Base-by-base conservation (phyloP, 2,329 filamentous ascomycete species). In the Hymenoscyphus linearis region DNA sequence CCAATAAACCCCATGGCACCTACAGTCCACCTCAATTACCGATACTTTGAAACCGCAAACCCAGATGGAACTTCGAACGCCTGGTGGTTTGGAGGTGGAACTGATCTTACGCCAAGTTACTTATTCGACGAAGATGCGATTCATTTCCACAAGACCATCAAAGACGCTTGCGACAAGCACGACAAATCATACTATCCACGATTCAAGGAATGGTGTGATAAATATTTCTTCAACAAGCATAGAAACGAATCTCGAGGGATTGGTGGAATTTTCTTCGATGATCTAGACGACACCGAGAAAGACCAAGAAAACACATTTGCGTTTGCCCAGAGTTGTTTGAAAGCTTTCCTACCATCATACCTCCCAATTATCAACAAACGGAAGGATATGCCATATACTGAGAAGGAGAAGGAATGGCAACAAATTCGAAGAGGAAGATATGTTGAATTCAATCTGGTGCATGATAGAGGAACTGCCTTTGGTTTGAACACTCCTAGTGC, bases 1-100 rank as follows among this genome's bases (percentile, higher is more conserved):
- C 95, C 95, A 1, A 83, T 85, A 70, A 99, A 99, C 76, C 95
- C 95, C 55, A 96, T 96, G 88, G 93, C 93, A 7, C 95, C 95
- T 0, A 99, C 95, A 0, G 95, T 99, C 18, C 95, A 99, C 75
- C 82, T 99, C 69, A 99, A 99, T 80, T 98, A 98, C 80, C 87
- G 95, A 61, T 99, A 99, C 78, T 99, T 99, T 73, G 95, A 99
- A 79, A 99, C 95, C 1, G 89, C 90, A 63, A 89, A 93, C 70
- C 84, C 89, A 9, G 88, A 93, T 69, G 91, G 90, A 52, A 89
- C 82, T 67, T 87, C 82, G 58, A 91, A 93, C 66, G 89, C 92
- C 7, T 99, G 95, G 93, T 99, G 95, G 95, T 99, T 96, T 71
- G 95, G 95, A 66, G 95, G 95, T 57, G 95, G 95, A 60, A 93